These are phyloP conservation scores for Chlamydomonas reinhardtii DNA, from an alignment of 163 green algal species.

Conservation along the genomic window DNA sequence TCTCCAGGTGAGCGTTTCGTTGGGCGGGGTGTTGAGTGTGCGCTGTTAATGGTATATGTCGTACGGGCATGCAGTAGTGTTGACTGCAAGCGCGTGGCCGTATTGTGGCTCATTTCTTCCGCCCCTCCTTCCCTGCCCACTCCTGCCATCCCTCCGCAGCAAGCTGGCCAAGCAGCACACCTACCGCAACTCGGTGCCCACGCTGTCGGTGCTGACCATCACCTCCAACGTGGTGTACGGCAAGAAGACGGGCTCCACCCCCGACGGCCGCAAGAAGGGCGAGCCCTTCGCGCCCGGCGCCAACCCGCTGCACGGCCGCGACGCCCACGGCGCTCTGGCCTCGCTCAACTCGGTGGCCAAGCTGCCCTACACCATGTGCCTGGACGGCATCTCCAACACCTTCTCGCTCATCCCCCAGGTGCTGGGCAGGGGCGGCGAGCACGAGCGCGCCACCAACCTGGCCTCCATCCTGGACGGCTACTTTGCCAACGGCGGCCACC, in stretches of 20 bases:
- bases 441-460: conserved; percentile 66
- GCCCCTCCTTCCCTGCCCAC: no score
- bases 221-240: conserved; percentile 83
- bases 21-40: no score
- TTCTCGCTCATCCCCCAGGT: conserved; percentile 77
- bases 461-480: conserved; percentile 77
- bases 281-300: conserved; percentile 82
- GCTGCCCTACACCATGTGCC: conserved; percentile 74
- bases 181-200: conserved; percentile 76
- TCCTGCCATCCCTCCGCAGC: no score
- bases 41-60: no score
- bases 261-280: conserved; percentile 79
- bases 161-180: conserved; percentile 75
- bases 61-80: no score
- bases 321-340: conserved; percentile 74
- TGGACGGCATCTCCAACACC: conserved; percentile 82
- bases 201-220: conserved; percentile 84
- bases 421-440: conserved; percentile 57
- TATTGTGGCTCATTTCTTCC: no score
- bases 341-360: conserved; percentile 83
- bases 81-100: no score
- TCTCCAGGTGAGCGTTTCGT: conserved; percentile 48
- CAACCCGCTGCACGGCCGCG: conserved; percentile 84
- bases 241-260: conserved; percentile 81
- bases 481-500: conserved; percentile 74